A percentile compares a stretch with the other conserved stretches of the same genome.
Conservation (phyloP, 257 asterid genomes). For the Scutellaria minor region DNA sequence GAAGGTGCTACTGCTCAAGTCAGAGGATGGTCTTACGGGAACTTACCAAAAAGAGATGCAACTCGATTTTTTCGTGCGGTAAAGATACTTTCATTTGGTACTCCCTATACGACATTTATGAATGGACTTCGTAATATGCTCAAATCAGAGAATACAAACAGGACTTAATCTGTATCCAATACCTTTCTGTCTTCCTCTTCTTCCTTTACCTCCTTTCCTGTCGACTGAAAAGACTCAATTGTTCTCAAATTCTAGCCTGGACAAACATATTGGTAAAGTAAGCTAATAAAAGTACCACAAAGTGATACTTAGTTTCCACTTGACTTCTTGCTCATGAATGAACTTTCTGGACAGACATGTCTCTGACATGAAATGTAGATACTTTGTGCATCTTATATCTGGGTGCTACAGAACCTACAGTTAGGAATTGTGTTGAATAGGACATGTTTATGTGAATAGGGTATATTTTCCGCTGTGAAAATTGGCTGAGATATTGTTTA, state of each 20-base stretch:
- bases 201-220: not conserved
- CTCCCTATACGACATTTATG: not conserved
- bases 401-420: slow-evolving; percentile 1
- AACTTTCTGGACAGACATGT: not conserved
- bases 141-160: not conserved
- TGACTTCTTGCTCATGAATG: slow-evolving; percentile 15
- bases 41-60: slow-evolving; percentile 94
- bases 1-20: slow-evolving; percentile 98
- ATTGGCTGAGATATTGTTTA: not conserved
- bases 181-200: not conserved
- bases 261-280: not conserved
- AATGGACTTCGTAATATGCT: slow-evolving; percentile 13
- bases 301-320: not conserved
- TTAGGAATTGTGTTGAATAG: slow-evolving; percentile 6
- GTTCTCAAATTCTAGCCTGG: not conserved
- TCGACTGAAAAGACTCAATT: not conserved
- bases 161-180: slow-evolving; percentile 12
- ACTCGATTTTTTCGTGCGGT: slow-evolving; percentile 94
- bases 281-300: slow-evolving; percentile 1
- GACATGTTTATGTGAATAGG: not conserved
- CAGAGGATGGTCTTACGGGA: slow-evolving; percentile 96
- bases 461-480: not conserved
- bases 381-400: not conserved
- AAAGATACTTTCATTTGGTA: slow-evolving; percentile 35
- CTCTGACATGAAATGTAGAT: slow-evolving; percentile 9